Evolutionary conservation across 305 asterid genomes (phyloP).

Genomic region (Fraxinus floribunda): DNA sequence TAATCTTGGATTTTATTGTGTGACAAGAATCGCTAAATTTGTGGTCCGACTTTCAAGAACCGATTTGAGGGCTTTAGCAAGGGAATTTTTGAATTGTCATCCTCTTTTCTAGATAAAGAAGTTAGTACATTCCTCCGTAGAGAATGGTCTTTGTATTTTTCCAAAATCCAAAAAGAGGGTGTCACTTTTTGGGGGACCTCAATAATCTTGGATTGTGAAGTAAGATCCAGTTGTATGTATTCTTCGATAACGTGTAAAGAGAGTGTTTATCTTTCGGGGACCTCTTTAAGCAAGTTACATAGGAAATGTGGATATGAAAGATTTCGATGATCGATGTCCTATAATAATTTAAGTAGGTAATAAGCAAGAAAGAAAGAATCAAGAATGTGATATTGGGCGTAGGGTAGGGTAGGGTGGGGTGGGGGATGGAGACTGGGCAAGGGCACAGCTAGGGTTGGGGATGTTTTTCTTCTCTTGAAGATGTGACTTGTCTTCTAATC

Average conservation of each 20-base stretch:
- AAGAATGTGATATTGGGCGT: not conserved
- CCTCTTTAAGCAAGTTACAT: not conserved
- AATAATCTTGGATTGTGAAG: conserved; percentile 1
- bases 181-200: conserved; percentile 7
- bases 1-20: not conserved
- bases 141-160: conserved; percentile 26
- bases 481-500: conserved; percentile 35
- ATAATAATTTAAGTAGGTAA: conserved; percentile 11
- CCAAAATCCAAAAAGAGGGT: conserved; percentile 19
- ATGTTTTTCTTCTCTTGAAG: conserved; percentile 16
- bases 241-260: not conserved
- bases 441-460: conserved; percentile 30
- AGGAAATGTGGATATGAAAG: conserved; percentile 25
- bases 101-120: conserved; percentile 19
- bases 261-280: not conserved
- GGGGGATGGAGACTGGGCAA: conserved; percentile 23
- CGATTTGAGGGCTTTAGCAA: not conserved
- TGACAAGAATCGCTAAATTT: not conserved
- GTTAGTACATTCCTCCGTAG: conserved; percentile 6
- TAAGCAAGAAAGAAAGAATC: conserved; percentile 19
- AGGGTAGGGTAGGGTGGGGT: conserved; percentile 1
- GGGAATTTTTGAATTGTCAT: not conserved
- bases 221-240: not conserved
- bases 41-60: not conserved
- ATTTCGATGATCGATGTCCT: not conserved